Percentiles rank a stretch among this genome's conserved stretches.
Conservation (phyloP, 2,329 filamentous ascomycete genomes). For the Colletotrichum tofieldiae region DNA sequence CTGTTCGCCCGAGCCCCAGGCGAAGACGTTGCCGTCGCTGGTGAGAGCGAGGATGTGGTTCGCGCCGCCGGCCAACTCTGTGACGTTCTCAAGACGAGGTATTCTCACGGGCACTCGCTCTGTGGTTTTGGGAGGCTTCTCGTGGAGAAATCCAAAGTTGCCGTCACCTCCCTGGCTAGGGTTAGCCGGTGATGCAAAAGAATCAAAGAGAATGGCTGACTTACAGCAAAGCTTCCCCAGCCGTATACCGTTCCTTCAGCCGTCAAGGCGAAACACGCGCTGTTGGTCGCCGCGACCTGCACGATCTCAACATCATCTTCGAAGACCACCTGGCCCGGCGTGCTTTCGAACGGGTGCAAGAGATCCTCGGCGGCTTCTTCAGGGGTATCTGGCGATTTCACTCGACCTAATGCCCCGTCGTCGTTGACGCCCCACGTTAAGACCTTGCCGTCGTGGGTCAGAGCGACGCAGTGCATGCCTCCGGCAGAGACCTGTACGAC, state of each 20-base stretch:
- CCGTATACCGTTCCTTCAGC: constrained; percentile 75
- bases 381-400: constrained; percentile 56
- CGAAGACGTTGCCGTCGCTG: constrained; percentile 64
- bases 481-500: constrained; percentile 76
- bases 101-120: constrained; percentile 61
- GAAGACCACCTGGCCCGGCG: constrained; percentile 67
- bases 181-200: background rate
- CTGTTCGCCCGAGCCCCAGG: constrained; percentile 72
- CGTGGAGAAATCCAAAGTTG: constrained; percentile 63
- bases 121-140: constrained; percentile 57
- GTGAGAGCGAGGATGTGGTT: constrained; percentile 72
- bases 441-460: constrained; percentile 75
- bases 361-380: constrained; percentile 60
- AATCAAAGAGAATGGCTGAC: constrained; percentile 5
- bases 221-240: constrained; percentile 76
- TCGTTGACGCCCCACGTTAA: constrained; percentile 80
- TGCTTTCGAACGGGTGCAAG: constrained; percentile 61
- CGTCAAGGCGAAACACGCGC: constrained; percentile 74
- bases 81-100: constrained; percentile 66
- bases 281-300: constrained; percentile 74
- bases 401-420: constrained; percentile 74
- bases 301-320: constrained; percentile 68
- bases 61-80: constrained; percentile 67
- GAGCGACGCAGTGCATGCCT: constrained; percentile 75
- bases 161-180: constrained; percentile 56